phyloP scores from a whole-genome alignment of 2,329 filamentous ascomycete genomes.

The Aureobasidium sp. region DNA sequence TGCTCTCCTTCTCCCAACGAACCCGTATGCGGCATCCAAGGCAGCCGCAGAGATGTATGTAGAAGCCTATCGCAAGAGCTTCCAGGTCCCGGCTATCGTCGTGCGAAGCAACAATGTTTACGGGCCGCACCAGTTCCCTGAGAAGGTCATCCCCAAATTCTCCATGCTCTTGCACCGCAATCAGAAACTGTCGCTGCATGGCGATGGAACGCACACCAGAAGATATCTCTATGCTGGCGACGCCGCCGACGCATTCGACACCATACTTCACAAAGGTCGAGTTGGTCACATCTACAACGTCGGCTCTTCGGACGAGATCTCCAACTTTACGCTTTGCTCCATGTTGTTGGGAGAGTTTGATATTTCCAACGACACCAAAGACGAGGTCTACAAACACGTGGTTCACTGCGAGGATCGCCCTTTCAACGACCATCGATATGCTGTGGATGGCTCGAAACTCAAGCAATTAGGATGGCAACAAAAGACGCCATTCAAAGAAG shows the following conservation, averaged over 20 bases:
- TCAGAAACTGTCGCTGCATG: conserved; percentile 65
- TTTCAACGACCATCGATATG: conserved; percentile 70
- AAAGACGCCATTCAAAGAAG: conserved; percentile 57
- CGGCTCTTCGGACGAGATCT: conserved; percentile 69
- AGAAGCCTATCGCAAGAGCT: conserved; percentile 79
- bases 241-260: conserved; percentile 75
- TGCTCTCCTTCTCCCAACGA: conserved; percentile 70
- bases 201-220: conserved; percentile 66
- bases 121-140: conserved; percentile 50
- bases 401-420: conserved; percentile 71
- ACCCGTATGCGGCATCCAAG: conserved; percentile 48
- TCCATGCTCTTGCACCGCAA: conserved; percentile 61
- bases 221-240: conserved; percentile 74
- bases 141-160: conserved; percentile 81
- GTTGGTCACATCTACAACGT: conserved; percentile 78
- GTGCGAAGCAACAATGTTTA: conserved; percentile 81
- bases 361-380: conserved; percentile 44
- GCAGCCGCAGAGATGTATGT: conserved; percentile 42
- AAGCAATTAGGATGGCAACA: conserved; percentile 62
- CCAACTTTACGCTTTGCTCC: conserved; percentile 62
- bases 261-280: conserved; percentile 69
- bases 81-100: conserved; percentile 72
- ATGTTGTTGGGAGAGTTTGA: conserved; percentile 58
- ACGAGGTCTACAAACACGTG: conserved; percentile 56
- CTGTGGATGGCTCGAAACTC: conserved; percentile 63